These are phyloP conservation scores for Nemania abortiva DNA, from an alignment of 2,329 filamentous ascomycete species.

Conservation along the genomic window DNA sequence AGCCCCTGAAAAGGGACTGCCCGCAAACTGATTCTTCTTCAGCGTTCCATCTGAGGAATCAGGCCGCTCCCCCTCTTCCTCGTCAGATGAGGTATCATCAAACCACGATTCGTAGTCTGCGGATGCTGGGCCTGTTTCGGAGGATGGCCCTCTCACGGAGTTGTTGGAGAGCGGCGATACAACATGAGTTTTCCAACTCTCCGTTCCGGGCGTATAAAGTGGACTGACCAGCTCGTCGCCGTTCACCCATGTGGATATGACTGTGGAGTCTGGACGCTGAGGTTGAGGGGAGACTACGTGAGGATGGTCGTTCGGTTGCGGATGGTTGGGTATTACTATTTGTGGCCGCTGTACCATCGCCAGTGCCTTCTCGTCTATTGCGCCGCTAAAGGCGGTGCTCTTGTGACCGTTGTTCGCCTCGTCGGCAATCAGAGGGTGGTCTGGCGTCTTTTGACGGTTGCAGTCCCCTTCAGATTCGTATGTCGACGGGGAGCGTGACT, in stretches of 20 bases:
- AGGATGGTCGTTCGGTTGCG: constrained; percentile 25
- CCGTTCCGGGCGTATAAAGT: constrained; percentile 37
- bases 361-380: constrained; percentile 35
- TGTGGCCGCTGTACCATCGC: constrained; percentile 35
- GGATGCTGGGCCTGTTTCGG: constrained; percentile 7
- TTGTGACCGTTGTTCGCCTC: constrained; percentile 2
- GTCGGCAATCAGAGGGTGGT: background rate
- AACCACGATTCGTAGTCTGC: constrained; percentile 28
- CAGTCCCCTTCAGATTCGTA: constrained; percentile 33
- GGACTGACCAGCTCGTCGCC: constrained; percentile 44
- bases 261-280: constrained; percentile 37
- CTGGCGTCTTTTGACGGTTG: constrained; percentile 16
- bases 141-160: constrained; percentile 15
- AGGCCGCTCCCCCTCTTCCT: constrained; percentile 1
- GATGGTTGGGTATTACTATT: constrained; percentile 19
- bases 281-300: constrained; percentile 43
- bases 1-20: background rate
- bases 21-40: constrained; percentile 9
- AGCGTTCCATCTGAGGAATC: background rate
- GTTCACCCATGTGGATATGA: constrained; percentile 35
- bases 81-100: constrained; percentile 35
- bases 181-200: constrained; percentile 35
- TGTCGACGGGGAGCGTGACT: constrained; percentile 36
- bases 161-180: constrained; percentile 47
- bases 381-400: constrained; percentile 22